Base-by-base conservation (phyloP, 495 filamentous ascomycete species). In the Amorphotheca resinae region DNA sequence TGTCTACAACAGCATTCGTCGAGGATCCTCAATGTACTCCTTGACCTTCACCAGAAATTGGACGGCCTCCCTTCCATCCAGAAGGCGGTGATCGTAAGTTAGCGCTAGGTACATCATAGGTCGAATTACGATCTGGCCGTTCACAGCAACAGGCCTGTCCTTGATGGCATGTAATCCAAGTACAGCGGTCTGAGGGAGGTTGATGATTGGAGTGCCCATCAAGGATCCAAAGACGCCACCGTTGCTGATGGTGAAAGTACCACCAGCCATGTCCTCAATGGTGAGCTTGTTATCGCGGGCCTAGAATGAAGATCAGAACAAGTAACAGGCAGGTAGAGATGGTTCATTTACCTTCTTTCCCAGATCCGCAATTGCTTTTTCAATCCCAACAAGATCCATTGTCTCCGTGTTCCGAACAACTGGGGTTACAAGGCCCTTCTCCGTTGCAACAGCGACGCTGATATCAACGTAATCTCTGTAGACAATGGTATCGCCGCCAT, bases 151-250 rank as follows among this genome's bases (percentile, higher is more conserved):
- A 0, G 89, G 75, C 56, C 82, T 87, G 31, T 98, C 88, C 71
- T 96, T 96, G 62, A 95, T 95, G 22, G 89, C 86, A 62, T 98
- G 91, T n/a, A 98, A 78, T 42, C 91, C 91, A 44, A 98, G 72
- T 20, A 98, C 91, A 40, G 89, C 91, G 28, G 84, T 89, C 62
- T 98, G 91, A 16, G 91, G 91, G 18, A 94, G 68, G 64, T 98
- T 98, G 68, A 98, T 96, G 59, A 98, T 98, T n/a, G 91, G 91
- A 0, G 91, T 98, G 21, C 89, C 89, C 87, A 95, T 94, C 48
- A 96, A 62, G 9, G 70, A 74, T 22, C 73, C 74, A 46, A 79
- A 79, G 33, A 76, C 74, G 36, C 75, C 75, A 32, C 75, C 87
- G 62, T 98, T 98, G 74, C 85, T 93, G 66, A 98, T 98, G 35